Evolutionary conservation across 2,329 filamentous ascomycete species (phyloP).

Genomic region (Mycogone perniciosa): DNA sequence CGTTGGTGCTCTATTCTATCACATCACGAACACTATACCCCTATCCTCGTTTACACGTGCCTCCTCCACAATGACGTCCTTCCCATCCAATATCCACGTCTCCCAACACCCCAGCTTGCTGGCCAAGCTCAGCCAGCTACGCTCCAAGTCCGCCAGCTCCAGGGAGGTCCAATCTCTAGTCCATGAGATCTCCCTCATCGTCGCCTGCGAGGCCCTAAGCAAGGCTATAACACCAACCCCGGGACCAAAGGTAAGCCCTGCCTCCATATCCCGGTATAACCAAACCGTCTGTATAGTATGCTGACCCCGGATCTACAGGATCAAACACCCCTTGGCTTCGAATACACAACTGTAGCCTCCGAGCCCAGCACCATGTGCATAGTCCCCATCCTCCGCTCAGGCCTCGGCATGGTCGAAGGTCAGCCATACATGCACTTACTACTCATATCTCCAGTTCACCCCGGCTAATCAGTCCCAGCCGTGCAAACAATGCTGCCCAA

Average conservation of each 20-base stretch:
- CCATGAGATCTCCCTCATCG: slow-evolving; percentile 77
- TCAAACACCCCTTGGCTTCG: slow-evolving; percentile 69
- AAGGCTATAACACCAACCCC: slow-evolving; percentile 50
- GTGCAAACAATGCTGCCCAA: slow-evolving; percentile 75
- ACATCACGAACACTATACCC: not conserved
- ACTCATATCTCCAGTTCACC: not conserved
- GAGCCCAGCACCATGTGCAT: slow-evolving; percentile 65
- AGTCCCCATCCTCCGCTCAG: slow-evolving; percentile 87
- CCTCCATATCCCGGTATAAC: not conserved
- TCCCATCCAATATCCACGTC: slow-evolving; percentile 64
- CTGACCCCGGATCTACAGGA: slow-evolving; percentile 44
- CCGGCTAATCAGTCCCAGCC: slow-evolving; percentile 39
- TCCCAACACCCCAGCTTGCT: slow-evolving; percentile 79
- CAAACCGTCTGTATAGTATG: not conserved
- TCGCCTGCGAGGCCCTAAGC: slow-evolving; percentile 75
- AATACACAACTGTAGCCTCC: slow-evolving; percentile 61
- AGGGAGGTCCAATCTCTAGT: slow-evolving; percentile 75
- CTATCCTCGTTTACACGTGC: not conserved
- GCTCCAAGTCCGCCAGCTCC: slow-evolving; percentile 62
- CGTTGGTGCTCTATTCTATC: not conserved
- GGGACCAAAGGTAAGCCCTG: slow-evolving; percentile 55
- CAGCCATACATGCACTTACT: slow-evolving; percentile 13
- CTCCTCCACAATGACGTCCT: slow-evolving; percentile 26
- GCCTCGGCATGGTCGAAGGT: slow-evolving; percentile 87
- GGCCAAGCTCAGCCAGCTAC: slow-evolving; percentile 85